Conservation (phyloP, 805 yeast genomes). For the Candida loeiensis region DNA sequence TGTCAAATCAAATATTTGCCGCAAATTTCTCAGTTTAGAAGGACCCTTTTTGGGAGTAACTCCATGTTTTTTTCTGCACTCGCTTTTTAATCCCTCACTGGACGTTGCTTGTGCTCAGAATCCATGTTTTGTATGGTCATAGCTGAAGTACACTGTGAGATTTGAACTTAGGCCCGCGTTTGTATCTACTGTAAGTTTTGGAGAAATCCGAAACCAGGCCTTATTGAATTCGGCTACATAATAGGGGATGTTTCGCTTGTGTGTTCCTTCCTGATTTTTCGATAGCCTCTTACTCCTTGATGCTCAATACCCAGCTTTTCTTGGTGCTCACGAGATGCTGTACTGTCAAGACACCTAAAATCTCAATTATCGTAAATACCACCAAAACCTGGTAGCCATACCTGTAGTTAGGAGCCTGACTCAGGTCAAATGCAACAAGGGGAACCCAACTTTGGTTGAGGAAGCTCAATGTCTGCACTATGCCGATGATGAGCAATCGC, state of each 20-base stretch:
- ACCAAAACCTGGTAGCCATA: slow-evolving; percentile 6
- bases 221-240: too few relatives aligned
- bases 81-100: background rate
- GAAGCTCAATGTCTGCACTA: slow-evolving; percentile 9
- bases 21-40: background rate
- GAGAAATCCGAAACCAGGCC: too few relatives aligned
- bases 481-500: slow-evolving; percentile 6
- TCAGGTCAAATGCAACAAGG: slow-evolving; percentile 3
- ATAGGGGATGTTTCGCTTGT: background rate
- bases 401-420: slow-evolving; percentile 8
- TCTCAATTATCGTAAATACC: slow-evolving; percentile 3
- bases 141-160: too few relatives aligned
- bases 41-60: background rate
- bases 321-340: background rate
- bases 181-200: too few relatives aligned
- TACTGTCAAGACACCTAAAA: slow-evolving; percentile 4
- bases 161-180: too few relatives aligned
- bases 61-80: background rate
- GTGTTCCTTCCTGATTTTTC: background rate
- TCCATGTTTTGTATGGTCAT: slow-evolving; percentile 1
- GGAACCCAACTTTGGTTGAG: slow-evolving; percentile 10
- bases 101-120: background rate
- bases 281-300: background rate
- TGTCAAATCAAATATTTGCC: slow-evolving; percentile 8
- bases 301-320: slow-evolving; percentile 6